These are phyloP conservation scores for Drosera capensis DNA, from an alignment of 148 eudicot species.

Conservation along the genomic window DNA sequence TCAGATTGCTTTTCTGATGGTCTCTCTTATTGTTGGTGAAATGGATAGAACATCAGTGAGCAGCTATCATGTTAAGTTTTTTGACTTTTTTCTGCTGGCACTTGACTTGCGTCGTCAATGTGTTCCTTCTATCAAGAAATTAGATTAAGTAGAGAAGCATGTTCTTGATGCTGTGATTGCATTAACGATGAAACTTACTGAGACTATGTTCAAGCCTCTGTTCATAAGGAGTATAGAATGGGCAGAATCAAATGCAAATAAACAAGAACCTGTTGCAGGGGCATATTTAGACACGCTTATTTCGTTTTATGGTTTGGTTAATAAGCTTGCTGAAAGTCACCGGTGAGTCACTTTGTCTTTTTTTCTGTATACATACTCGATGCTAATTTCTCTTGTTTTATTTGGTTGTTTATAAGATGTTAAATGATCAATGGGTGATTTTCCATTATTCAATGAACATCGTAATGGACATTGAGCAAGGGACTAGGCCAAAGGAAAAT, in stretches of 20 bases:
- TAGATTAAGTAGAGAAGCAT: constrained; percentile 50
- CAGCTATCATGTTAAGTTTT: constrained; percentile 46
- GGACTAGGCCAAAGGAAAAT: too few relatives aligned
- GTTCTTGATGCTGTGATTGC: constrained; percentile 44
- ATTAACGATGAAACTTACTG: constrained; percentile 86
- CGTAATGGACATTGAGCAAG: too few relatives aligned
- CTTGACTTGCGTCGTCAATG: constrained; percentile 81
- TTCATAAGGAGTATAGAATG: constrained; percentile 75
- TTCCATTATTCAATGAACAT: too few relatives aligned
- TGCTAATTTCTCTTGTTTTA: too few relatives aligned
- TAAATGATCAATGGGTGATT: too few relatives aligned
- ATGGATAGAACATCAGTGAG: constrained; percentile 67
- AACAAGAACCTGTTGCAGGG: constrained; percentile 14
- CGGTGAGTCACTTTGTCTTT: constrained; percentile 34
- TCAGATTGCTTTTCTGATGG: constrained; percentile 54
- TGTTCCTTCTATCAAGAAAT: constrained; percentile 30
- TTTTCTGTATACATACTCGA: too few relatives aligned
- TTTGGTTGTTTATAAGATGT: too few relatives aligned
- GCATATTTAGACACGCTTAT: constrained; percentile 41
- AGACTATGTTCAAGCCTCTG: constrained; percentile 88
- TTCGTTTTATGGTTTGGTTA: constrained; percentile 63
- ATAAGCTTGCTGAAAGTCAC: constrained; percentile 70
- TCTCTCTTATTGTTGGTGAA: constrained; percentile 33
- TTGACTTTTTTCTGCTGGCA: constrained; percentile 61
- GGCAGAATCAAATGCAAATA: constrained; percentile 43